Percentiles rank a stretch among this genome's conserved stretches.
phyloP scores from a whole-genome alignment of 768 basidiomycete genomes.

The Coprinopsis sp. region DNA sequence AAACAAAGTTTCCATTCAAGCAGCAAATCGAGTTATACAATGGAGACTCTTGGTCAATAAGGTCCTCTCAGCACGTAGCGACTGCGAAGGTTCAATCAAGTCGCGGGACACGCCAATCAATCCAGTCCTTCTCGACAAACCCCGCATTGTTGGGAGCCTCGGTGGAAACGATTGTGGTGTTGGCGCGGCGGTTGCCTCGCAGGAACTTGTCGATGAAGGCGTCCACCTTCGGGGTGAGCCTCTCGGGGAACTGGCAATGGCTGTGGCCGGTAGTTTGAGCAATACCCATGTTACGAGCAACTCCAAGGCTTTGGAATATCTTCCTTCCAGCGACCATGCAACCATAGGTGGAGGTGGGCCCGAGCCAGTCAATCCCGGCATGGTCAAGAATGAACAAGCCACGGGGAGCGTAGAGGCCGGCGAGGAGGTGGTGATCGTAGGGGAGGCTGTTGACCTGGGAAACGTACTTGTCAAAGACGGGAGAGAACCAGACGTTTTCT shows the following conservation, averaged over 20 bases:
- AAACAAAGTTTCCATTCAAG: no score
- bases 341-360: slow-evolving; percentile 45
- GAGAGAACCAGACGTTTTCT: slow-evolving; percentile 60
- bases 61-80: no score
- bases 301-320: slow-evolving; percentile 46
- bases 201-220: slow-evolving; percentile 56
- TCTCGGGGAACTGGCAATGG: slow-evolving; percentile 51
- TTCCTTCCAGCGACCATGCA: slow-evolving; percentile 47
- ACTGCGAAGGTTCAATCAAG: no score
- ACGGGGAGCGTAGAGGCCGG: slow-evolving; percentile 52
- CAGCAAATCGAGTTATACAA: no score
- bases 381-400: slow-evolving; percentile 50
- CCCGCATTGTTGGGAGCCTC: slow-evolving; percentile 39
- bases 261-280: slow-evolving; percentile 48
- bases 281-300: slow-evolving; percentile 44
- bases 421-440: slow-evolving; percentile 56
- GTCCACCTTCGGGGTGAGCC: slow-evolving; percentile 37
- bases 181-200: slow-evolving; percentile 36
- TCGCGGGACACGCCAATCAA: slow-evolving; percentile 45
- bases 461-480: slow-evolving; percentile 41
- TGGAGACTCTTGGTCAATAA: no score
- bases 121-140: slow-evolving; percentile 38
- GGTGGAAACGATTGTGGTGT: slow-evolving; percentile 41
- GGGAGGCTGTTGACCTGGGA: slow-evolving; percentile 41
- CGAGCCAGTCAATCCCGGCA: slow-evolving; percentile 52